phyloP scores from a whole-genome alignment of 176 grass and related monocot genomes.

The Lolium multiflorum region DNA sequence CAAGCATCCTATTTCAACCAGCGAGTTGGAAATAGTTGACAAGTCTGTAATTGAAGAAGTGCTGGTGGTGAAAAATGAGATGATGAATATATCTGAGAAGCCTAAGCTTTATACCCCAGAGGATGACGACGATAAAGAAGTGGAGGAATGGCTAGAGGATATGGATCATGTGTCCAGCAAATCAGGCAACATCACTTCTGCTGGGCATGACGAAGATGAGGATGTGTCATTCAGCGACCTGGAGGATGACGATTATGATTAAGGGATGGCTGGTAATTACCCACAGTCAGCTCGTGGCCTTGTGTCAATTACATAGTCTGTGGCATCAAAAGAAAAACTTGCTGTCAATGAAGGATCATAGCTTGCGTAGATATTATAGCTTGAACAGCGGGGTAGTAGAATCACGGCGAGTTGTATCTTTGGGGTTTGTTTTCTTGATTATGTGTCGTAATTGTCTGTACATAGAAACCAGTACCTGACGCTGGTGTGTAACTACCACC shows the following conservation, averaged over 20 bases:
- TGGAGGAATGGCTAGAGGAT: constrained; percentile 72
- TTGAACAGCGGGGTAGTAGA: neutral
- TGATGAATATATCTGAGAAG: constrained; percentile 34
- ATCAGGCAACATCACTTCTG: constrained; percentile 24
- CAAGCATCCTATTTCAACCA: constrained; percentile 58
- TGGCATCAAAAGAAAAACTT: constrained; percentile 19
- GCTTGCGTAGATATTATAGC: neutral
- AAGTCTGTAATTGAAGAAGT: constrained; percentile 80
- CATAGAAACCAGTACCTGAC: constrained; percentile 19
- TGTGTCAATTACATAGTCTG: neutral
- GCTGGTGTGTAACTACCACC: neutral
- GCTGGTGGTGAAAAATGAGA: constrained; percentile 47
- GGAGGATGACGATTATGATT: constrained; percentile 65
- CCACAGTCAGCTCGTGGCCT: neutral
- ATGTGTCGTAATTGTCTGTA: constrained; percentile 30
- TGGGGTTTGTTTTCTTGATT: neutral
- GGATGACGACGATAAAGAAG: constrained; percentile 58
- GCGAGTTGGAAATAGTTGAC: constrained; percentile 60
- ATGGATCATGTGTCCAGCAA: constrained; percentile 37
- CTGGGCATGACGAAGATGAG: constrained; percentile 64
- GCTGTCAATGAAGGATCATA: neutral
- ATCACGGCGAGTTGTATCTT: constrained; percentile 8
- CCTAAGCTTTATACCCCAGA: neutral
- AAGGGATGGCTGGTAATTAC: neutral
- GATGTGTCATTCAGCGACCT: constrained; percentile 83